Conservation (phyloP, 1,284 basidiomycete genomes). For the Uromyces viciae-fabae region DNA sequence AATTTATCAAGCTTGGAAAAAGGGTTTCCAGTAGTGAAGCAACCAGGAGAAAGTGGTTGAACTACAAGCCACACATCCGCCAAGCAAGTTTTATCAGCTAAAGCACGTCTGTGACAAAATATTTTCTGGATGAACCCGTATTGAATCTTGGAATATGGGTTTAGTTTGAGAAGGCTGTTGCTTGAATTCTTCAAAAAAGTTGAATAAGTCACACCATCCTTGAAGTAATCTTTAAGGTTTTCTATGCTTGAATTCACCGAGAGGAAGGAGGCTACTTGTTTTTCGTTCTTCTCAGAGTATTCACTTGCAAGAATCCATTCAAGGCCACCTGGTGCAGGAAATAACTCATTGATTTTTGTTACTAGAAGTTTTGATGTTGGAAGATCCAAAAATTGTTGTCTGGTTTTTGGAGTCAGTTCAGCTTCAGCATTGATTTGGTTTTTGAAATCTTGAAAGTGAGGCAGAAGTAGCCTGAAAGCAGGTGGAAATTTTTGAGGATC, state of each 20-base stretch:
- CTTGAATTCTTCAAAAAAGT: background rate
- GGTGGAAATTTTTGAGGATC: background rate
- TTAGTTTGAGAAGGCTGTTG: constrained; percentile 6
- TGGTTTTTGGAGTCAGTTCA: background rate
- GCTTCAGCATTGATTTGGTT: background rate
- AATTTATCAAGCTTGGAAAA: background rate
- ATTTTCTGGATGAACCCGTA: background rate
- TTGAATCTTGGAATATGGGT: background rate
- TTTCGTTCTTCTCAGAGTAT: background rate
- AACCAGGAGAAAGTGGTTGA: background rate
- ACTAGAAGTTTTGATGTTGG: background rate
- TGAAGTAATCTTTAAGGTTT: background rate
- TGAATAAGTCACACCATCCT: background rate
- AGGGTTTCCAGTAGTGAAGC: background rate
- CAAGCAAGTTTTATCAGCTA: background rate
- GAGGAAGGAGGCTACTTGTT: background rate
- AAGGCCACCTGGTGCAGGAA: background rate
- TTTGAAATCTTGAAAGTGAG: background rate
- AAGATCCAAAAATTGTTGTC: background rate
- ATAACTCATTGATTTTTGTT: background rate
- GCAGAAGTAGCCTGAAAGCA: background rate
- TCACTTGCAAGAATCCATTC: background rate
- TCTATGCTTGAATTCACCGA: background rate
- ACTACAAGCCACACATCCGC: background rate
- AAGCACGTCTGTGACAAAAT: background rate